These are phyloP conservation scores for Dysphania ambrosioides DNA, from an alignment of 148 eudicot species.

Conservation along the genomic window DNA sequence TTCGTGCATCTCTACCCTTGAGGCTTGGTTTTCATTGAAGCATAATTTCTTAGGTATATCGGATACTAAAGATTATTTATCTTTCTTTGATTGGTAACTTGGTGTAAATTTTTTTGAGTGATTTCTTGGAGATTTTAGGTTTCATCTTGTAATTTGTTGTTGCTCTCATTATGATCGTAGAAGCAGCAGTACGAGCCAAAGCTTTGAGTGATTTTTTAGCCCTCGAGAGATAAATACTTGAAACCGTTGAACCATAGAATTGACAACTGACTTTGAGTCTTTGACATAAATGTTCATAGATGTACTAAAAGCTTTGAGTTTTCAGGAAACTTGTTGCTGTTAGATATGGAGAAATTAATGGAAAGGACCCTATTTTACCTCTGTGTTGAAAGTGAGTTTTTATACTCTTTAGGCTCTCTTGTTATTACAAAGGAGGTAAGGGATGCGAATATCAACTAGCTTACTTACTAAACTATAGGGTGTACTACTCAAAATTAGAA, in stretches of 20 bases:
- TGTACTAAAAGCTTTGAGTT: no score
- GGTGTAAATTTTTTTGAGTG: not conserved
- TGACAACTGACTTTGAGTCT: not conserved
- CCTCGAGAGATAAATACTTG: not conserved
- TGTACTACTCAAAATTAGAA: not conserved
- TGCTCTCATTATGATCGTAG: not conserved
- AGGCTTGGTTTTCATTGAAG: not conserved
- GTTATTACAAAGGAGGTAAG: not conserved
- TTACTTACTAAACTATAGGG: not conserved
- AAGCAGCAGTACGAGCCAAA: not conserved
- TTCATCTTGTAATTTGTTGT: not conserved
- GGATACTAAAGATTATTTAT: not conserved
- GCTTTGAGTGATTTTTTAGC: not conserved
- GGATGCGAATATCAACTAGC: not conserved
- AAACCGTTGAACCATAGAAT: not conserved
- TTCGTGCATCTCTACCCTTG: no score
- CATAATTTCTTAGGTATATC: not conserved
- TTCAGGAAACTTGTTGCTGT: not conserved
- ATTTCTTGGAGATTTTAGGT: not conserved
- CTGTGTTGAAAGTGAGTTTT: not conserved
- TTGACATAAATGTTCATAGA: no score
- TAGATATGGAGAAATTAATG: not conserved
- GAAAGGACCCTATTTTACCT: not conserved
- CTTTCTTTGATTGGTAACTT: not conserved
- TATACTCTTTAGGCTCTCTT: not conserved